Evolutionary conservation across 352 stramenopile species (phyloP), one percentile per base, ranked within the genome.

Genomic region (Pythium guiyangense): DNA sequence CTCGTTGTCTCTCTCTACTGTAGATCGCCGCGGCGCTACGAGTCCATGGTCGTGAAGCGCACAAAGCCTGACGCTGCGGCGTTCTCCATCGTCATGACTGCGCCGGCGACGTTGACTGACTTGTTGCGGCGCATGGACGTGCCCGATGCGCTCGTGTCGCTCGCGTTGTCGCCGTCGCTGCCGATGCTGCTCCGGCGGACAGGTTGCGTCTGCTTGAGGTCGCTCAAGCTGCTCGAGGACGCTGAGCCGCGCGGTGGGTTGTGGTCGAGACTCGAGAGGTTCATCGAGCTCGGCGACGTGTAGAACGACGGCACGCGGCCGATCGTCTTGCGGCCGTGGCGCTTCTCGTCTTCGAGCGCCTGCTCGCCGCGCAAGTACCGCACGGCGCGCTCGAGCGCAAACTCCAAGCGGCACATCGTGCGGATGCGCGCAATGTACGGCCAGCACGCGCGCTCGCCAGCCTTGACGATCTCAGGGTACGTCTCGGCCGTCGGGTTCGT

Each of bases 341-440:
- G 69, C 50, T 80, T 70, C 54, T 91, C 83, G 52, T 95, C 85
- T 55, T 91, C 81, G 4, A 93, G 67, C 12, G 83, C 81, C 74
- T 92, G 82, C 42, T 94, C 84, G 43, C 84, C 84, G 40, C 83
- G 71, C 57, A 94, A 63, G 52, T 91, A 92, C 22, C 85, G 70
- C 42, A 93, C 83, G 25, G 86, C 84, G 27, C 81, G 75, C 75
- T 99, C 96, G 4, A 99, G 82, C 17, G 92, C 96, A 68, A 98
- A 92, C 67, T 99, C 97, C 45, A 98, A 92, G 46, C 93, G 91
- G 62, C 96, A 98, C 81, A 99, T 97, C 47, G 83, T 96, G 49
- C 94, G 94, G 59, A 99, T 98, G 35, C 92, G 90, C 43, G 96
- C 77, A 55, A 99, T 89, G 52, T 94, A 82, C n/a, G 89, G 89